phyloP scores from a whole-genome alignment of 139 green algal species.

The Micractinium conductrix region DNA sequence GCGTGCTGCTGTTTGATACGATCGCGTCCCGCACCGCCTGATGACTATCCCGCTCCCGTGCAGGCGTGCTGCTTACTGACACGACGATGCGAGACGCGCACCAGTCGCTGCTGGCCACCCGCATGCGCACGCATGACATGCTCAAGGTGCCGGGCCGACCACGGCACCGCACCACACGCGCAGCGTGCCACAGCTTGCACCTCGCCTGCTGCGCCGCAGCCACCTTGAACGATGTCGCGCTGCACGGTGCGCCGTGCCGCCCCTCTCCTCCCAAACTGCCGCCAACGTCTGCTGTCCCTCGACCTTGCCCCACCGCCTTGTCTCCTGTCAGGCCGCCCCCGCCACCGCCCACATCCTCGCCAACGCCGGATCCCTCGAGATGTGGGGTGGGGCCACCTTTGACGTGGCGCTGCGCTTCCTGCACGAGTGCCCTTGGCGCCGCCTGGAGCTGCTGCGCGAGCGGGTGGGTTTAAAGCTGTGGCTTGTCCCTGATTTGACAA shows the following conservation, averaged over 20 bases:
- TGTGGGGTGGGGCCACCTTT: constrained; percentile 96
- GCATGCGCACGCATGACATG: constrained; percentile 87
- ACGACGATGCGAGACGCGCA: constrained; percentile 94
- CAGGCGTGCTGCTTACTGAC: constrained; percentile 92
- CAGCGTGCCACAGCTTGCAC: too few species aligned
- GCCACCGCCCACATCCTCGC: constrained; percentile 76
- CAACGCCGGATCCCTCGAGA: constrained; percentile 83
- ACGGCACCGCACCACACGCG: too few species aligned
- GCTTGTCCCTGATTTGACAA: too few species aligned
- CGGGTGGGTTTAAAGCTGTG: constrained; percentile 62
- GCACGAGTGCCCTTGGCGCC: constrained; percentile 91
- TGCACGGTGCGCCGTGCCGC: neutral
- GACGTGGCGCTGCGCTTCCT: constrained; percentile 92
- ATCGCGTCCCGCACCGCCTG: too few species aligned
- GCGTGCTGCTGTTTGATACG: too few species aligned
- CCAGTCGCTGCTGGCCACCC: constrained; percentile 83
- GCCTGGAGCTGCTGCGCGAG: constrained; percentile 89
- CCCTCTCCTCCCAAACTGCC: neutral
- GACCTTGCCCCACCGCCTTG: neutral
- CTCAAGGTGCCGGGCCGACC: constrained; percentile 48
- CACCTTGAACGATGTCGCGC: too few species aligned
- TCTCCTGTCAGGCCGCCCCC: constrained; percentile 51
- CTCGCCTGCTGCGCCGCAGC: too few species aligned
- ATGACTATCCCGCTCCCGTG: too few species aligned
- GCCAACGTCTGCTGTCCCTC: neutral